These are phyloP conservation scores for Exophiala xenobiotica DNA, from an alignment of 2,329 filamentous ascomycete species.

Conservation along the genomic window DNA sequence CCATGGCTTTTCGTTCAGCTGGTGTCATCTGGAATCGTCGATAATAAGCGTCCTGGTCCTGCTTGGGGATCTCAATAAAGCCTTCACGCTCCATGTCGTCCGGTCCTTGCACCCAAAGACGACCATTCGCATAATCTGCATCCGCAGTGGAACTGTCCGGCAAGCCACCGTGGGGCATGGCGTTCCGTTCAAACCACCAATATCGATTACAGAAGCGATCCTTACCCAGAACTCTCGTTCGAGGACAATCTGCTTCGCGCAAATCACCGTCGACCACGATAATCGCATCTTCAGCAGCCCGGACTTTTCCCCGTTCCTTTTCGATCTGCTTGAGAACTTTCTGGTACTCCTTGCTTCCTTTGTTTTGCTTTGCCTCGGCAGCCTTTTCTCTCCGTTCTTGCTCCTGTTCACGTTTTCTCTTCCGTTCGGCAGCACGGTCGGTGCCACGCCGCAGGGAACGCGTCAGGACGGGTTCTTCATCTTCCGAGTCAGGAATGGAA, in stretches of 20 bases:
- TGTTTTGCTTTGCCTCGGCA: constrained; percentile 65
- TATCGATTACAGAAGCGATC: constrained; percentile 98
- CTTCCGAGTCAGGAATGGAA: constrained; percentile 59
- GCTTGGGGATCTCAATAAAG: constrained; percentile 74
- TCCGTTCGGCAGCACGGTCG: constrained; percentile 69
- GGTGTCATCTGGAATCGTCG: constrained; percentile 78
- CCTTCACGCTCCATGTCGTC: constrained; percentile 83
- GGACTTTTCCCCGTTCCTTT: constrained; percentile 77
- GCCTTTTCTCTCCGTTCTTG: constrained; percentile 68
- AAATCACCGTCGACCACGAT: constrained; percentile 84
- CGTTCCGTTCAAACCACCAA: constrained; percentile 98
- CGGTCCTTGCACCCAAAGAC: constrained; percentile 94
- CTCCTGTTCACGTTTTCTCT: constrained; percentile 74
- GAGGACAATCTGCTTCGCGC: constrained; percentile 87
- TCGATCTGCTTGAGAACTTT: constrained; percentile 86
- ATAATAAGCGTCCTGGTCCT: constrained; percentile 73
- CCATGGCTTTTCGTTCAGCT: constrained; percentile 76
- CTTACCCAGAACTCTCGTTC: constrained; percentile 84
- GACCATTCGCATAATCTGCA: constrained; percentile 88
- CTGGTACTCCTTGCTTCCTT: constrained; percentile 84
- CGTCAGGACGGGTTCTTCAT: constrained; percentile 61
- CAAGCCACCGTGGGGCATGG: constrained; percentile 90
- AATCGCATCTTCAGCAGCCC: constrained; percentile 81
- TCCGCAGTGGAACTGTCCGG: constrained; percentile 83
- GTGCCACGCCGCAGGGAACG: constrained; percentile 62